Evolutionary conservation across 2,329 filamentous ascomycete genomes (phyloP).

Genomic region (Pezicula carpinea): DNA sequence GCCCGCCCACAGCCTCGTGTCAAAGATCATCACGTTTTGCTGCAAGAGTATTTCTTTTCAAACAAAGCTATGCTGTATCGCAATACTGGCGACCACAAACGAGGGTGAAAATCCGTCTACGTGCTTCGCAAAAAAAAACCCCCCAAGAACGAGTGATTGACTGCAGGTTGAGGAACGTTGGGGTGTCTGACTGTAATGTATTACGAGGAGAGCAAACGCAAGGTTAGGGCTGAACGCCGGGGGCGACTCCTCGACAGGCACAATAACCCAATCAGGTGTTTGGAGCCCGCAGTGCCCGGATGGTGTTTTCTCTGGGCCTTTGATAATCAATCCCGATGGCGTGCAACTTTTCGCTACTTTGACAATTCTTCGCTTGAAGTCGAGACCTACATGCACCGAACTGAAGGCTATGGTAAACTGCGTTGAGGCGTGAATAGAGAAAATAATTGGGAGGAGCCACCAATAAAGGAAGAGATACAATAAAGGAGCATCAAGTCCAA

Average conservation of each 20-base stretch:
- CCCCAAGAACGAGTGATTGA: conserved; percentile 19
- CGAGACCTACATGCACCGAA: neutral
- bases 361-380: no score
- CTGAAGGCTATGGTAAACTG: neutral
- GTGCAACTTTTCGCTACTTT: neutral
- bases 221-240: conserved; percentile 16
- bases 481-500: no score
- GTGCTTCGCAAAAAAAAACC: conserved; percentile 14
- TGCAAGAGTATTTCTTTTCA: no score
- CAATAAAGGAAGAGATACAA: no score
- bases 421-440: neutral
- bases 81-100: conserved; percentile 19
- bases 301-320: neutral
- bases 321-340: neutral
- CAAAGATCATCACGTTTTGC: no score
- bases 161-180: conserved; percentile 12
- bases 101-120: conserved; percentile 19
- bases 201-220: conserved; percentile 4
- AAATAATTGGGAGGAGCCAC: no score
- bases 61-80: conserved; percentile 20
- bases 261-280: neutral
- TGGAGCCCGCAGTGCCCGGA: neutral
- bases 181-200: conserved; percentile 18
- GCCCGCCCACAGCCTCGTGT: no score
- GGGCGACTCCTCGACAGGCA: neutral